Evolutionary conservation across 192 early-diverging fungal genomes (phyloP), one percentile per base, ranked within the genome.

Genomic region (Podila epigama): DNA sequence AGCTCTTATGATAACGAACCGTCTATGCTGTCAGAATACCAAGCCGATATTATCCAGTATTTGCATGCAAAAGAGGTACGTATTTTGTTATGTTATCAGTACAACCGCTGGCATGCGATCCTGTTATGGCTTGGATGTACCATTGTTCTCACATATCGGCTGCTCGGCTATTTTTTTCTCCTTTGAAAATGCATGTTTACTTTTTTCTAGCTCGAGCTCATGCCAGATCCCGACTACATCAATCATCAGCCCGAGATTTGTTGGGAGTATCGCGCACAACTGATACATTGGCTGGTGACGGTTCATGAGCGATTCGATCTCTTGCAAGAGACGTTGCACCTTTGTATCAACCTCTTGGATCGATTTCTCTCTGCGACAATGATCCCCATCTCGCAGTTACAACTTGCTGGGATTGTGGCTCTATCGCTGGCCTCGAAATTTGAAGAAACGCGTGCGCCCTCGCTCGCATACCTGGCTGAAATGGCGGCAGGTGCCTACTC

Each of bases 21-120:
- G 10, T 67, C 72, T 2, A 69, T 88, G 34, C 63, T 91, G 22
- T 66, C 85, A 22, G 90, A 91, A 64, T 89, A 86, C 57, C 79
- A 85, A 63, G 84, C 79, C 51, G 85, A 85, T 50, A 91, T 91
- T 33, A 89, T 89, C 83, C 80, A 70, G 3, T 90, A 91, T 60
- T 84, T 88, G 81, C 69, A 82, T 15, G 80, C 85, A 66, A 73
- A 90, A 31, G 90, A 91, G 81, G 83, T 85, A 51, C 16, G 28
- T n/a, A 11, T 18, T 10, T 20, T 57, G 34, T n/a, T 27, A 9
- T 4, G 25, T 18, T 29, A 12, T 8, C 8, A 9, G 18, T n/a
- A n/a, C n/a, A n/a, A n/a, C n/a, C n/a, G n/a, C n/a, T n/a, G n/a
- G n/a, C n/a, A n/a, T n/a, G n/a, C n/a, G n/a, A n/a, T n/a, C n/a